Percentiles rank a stretch among this genome's conserved stretches.
These are phyloP conservation scores for Peziza echinospora DNA, from an alignment of 495 filamentous ascomycete species.

Conservation along the genomic window DNA sequence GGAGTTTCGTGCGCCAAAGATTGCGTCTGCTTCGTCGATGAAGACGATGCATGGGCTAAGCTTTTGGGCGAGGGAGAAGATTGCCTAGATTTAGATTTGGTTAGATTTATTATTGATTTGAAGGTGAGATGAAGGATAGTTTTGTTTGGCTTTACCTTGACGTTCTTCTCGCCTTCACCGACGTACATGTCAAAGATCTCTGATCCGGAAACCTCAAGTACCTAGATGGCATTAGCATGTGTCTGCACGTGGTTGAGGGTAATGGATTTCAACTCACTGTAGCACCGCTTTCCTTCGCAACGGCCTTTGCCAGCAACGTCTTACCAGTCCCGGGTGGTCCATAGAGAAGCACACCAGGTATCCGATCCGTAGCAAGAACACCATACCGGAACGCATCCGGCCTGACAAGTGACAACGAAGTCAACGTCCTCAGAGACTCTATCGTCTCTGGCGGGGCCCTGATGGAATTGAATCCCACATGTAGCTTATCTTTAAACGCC, in stretches of 20 bases:
- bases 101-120: too few species aligned
- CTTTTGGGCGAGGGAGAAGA: conserved; percentile 81
- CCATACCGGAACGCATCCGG: conserved; percentile 94
- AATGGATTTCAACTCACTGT: conserved; percentile 25
- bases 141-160: too few species aligned
- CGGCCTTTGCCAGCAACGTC: conserved; percentile 82
- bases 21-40: conserved; percentile 88
- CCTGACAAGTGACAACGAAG: conserved; percentile 63
- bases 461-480: conserved; percentile 67
- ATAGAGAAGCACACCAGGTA: conserved; percentile 76
- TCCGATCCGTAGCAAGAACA: conserved; percentile 74
- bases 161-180: conserved; percentile 91
- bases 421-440: conserved; percentile 72
- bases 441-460: conserved; percentile 63
- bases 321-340: conserved; percentile 93
- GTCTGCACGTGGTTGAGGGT: conserved; percentile 4
- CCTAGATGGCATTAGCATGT: conserved; percentile 23
- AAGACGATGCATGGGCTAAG: conserved; percentile 87
- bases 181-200: conserved; percentile 92
- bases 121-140: too few species aligned
- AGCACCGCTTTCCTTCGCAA: conserved; percentile 82
- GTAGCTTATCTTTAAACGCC: conserved; percentile 35
- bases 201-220: conserved; percentile 34
- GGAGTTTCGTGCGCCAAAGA: conserved; percentile 52
- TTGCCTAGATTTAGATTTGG: too few species aligned